phyloP scores from a whole-genome alignment of 805 yeast species.

The Diddensiella caesifluorescens region DNA sequence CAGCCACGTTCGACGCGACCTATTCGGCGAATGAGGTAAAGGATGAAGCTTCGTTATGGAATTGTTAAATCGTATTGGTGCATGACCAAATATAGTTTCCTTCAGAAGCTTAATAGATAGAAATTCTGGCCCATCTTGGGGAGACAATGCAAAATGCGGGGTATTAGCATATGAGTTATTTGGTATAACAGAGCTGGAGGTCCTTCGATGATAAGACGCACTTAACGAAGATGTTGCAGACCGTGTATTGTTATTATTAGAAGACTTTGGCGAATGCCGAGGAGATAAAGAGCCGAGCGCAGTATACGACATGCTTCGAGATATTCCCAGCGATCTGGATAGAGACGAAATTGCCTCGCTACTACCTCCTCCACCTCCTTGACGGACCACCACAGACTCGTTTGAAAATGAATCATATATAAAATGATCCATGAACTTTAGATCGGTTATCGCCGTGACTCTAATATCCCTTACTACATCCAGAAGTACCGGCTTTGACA shows the following conservation, averaged over 20 bases:
- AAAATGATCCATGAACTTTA: constrained; percentile 11
- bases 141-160: not conserved
- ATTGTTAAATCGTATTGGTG: constrained; percentile 20
- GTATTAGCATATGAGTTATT: not conserved
- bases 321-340: not conserved
- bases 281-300: constrained; percentile 5
- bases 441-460: constrained; percentile 18
- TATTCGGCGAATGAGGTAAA: constrained; percentile 9
- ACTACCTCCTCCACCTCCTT: constrained; percentile 1
- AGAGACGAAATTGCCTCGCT: not conserved
- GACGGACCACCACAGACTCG: too few species aligned
- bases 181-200: constrained; percentile 2
- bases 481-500: constrained; percentile 6
- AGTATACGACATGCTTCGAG: constrained; percentile 8
- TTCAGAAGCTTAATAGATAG: constrained; percentile 10
- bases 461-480: constrained; percentile 20
- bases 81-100: constrained; percentile 24
- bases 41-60: constrained; percentile 24
- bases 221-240: not conserved
- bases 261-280: not conserved
- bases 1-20: constrained; percentile 12
- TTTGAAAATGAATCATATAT: constrained; percentile 20
- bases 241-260: not conserved
- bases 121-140: constrained; percentile 9
- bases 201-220: constrained; percentile 4